A percentile compares a stretch with the other conserved stretches of the same genome.
Evolutionary conservation across 1,139 yeast species (phyloP).

Genomic region (Suhomyces wounanorum): DNA sequence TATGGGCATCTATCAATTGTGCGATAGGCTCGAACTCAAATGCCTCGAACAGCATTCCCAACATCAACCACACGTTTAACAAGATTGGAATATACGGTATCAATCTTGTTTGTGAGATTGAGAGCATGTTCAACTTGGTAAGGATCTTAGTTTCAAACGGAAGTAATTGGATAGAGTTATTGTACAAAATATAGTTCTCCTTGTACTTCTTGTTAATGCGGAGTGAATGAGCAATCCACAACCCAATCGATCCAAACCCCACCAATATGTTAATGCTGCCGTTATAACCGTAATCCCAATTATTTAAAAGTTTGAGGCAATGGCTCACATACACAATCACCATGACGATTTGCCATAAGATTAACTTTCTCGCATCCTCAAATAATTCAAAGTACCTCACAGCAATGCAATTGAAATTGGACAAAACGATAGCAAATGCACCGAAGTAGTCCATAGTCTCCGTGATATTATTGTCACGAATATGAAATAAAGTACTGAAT

Average conservation of each 20-base stretch:
- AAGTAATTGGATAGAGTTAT: constrained; percentile 40
- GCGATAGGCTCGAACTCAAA: constrained; percentile 39
- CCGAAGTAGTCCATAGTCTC: constrained; percentile 50
- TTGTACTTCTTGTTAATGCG: constrained; percentile 22
- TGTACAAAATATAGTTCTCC: constrained; percentile 28
- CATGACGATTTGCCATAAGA: constrained; percentile 16
- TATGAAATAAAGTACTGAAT: constrained; percentile 43
- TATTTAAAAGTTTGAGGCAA: constrained; percentile 26
- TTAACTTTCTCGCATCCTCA: constrained; percentile 9
- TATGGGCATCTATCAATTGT: constrained; percentile 43
- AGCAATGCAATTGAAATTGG: constrained; percentile 39
- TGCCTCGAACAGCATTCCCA: constrained; percentile 41
- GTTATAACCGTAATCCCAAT: constrained; percentile 48
- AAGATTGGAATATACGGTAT: constrained; percentile 42
- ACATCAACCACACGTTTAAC: constrained; percentile 36
- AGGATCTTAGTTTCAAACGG: constrained; percentile 45
- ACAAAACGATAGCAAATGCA: constrained; percentile 42
- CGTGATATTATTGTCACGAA: constrained; percentile 40
- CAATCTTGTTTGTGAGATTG: constrained; percentile 28
- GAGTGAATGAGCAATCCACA: constrained; percentile 42
- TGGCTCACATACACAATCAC: constrained; percentile 29
- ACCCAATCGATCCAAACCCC: constrained; percentile 32
- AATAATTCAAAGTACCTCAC: constrained; percentile 36
- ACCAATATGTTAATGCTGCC: constrained; percentile 35
- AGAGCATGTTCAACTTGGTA: constrained; percentile 32